Evolutionary conservation across 352 stramenopile genomes (phyloP), one percentile per base, ranked within the genome.

Genomic region (Pythium scleroteichum): DNA sequence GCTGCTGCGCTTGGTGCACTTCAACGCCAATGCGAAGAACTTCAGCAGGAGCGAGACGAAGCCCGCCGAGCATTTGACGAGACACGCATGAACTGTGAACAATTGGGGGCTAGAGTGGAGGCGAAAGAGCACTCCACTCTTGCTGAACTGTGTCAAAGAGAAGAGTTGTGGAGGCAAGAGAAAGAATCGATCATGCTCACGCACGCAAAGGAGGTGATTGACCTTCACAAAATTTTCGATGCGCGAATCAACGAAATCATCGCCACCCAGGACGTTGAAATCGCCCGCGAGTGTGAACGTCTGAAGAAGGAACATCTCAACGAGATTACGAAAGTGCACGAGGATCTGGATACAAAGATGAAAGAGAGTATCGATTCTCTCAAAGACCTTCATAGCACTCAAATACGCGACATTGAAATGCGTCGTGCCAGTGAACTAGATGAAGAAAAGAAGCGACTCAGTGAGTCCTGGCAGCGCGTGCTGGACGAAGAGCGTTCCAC

Each of bases 381-480:
- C 6, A 19, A 55, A 2, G 42, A 40, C 3, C 4, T 53, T 19
- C 53, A 64, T 22, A 8, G 9, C 4, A 24, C 32, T 22, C 47
- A 69, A 23, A 8, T 73, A 2, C 23, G 60, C 35, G 27, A 12
- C 2, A 44, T 66, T 19, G 7, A 58, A 6, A 42, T 38, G 8
- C 27, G 53, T 4, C 64, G 85, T 48, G 42, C 57, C 39, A 26
- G 4, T 0, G 53, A 71, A 13, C 23, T 82, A 32, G 71, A 85
- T n/a, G 53, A 75, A 19, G 66, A 70, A 22, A 62, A 70, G 3
- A 24, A 51, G 7, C 42, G 39, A 14, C 22, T 80, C 16, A 63
- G 48, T n/a, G 23, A 69, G 22, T 74, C 44, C 4, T 85, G 74
- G 68, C 69, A 78, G 26, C 39, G 53, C 12, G 67, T 87, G 58